A percentile compares a stretch with the other conserved stretches of the same genome.
These are phyloP conservation scores for Raphanus sativus DNA, from an alignment of 345 rosid genomes.

Conservation along the genomic window DNA sequence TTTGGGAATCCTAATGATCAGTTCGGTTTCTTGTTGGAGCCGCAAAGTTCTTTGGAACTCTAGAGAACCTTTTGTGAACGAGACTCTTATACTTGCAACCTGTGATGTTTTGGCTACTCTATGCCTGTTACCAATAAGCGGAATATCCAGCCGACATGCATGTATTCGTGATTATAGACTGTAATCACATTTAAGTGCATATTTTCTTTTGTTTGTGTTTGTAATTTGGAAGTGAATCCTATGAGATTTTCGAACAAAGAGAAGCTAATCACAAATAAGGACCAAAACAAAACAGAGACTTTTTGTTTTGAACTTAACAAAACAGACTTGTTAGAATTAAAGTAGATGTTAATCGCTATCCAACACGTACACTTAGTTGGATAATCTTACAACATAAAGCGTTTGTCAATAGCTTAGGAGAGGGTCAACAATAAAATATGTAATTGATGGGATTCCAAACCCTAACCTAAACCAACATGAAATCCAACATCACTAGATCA, in stretches of 20 bases:
- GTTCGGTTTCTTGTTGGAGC: not conserved
- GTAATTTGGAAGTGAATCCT: not conserved
- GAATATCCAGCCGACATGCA: not conserved
- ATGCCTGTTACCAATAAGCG: not conserved
- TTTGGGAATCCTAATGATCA: not conserved
- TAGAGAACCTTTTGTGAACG: not conserved
- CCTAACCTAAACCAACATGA: not conserved
- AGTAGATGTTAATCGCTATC: not conserved
- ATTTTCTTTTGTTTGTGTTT: not conserved
- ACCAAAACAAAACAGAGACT: not conserved
- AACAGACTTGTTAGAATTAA: no score
- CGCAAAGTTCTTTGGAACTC: not conserved
- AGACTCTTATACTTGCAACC: not conserved
- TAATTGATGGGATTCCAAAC: not conserved
- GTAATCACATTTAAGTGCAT: slow-evolving; percentile 7
- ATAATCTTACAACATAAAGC: not conserved
- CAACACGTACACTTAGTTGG: not conserved
- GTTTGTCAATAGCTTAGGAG: not conserved
- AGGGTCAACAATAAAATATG: not conserved
- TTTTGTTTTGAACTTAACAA: no score
- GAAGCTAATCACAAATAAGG: not conserved
- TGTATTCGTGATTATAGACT: not conserved
- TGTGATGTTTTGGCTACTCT: not conserved
- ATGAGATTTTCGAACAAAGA: not conserved
- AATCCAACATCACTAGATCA: not conserved